Evolutionary conservation across 1,139 yeast genomes (phyloP).

Genomic region (Komagataea norvegica): DNA sequence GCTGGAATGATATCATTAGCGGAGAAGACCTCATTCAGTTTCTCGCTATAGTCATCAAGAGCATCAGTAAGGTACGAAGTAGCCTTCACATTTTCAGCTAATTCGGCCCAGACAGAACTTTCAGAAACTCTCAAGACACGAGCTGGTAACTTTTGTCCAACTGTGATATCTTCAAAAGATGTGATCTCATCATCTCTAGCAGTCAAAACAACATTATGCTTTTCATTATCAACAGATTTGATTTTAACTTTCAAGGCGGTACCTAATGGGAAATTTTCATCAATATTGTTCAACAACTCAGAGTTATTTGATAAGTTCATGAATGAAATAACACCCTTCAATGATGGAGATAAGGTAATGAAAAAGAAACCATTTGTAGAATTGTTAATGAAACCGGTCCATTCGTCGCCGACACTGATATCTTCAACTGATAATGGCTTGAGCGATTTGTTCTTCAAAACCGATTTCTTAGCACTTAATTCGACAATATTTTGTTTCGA

Average conservation of each 20-base stretch:
- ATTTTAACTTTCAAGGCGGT: conserved; percentile 61
- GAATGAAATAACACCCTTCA: conserved; percentile 63
- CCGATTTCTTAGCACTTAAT: conserved; percentile 50
- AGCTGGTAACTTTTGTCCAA: conserved; percentile 62
- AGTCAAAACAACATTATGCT: conserved; percentile 45
- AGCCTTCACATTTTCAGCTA: conserved; percentile 60
- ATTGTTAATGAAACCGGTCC: conserved; percentile 65
- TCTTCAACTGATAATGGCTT: conserved; percentile 44
- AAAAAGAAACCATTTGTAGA: conserved; percentile 55
- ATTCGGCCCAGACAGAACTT: conserved; percentile 59
- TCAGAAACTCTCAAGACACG: conserved; percentile 60
- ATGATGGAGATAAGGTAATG: conserved; percentile 65
- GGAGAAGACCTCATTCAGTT: conserved; percentile 48
- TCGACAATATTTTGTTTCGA: conserved; percentile 60
- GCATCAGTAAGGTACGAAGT: conserved; percentile 76
- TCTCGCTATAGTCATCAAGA: conserved; percentile 59
- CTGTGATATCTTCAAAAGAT: conserved; percentile 46
- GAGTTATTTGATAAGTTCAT: conserved; percentile 61
- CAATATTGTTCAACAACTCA: conserved; percentile 46
- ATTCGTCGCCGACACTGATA: conserved; percentile 46
- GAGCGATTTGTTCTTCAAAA: conserved; percentile 28
- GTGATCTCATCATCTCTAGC: conserved; percentile 43
- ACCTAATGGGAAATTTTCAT: conserved; percentile 62
- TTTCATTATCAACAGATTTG: conserved; percentile 48
- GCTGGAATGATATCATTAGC: conserved; percentile 59